A percentile compares a stretch with the other conserved stretches of the same genome.
These are phyloP conservation scores for Pichia deserticola DNA, from an alignment of 805 yeast genomes.

Conservation along the genomic window DNA sequence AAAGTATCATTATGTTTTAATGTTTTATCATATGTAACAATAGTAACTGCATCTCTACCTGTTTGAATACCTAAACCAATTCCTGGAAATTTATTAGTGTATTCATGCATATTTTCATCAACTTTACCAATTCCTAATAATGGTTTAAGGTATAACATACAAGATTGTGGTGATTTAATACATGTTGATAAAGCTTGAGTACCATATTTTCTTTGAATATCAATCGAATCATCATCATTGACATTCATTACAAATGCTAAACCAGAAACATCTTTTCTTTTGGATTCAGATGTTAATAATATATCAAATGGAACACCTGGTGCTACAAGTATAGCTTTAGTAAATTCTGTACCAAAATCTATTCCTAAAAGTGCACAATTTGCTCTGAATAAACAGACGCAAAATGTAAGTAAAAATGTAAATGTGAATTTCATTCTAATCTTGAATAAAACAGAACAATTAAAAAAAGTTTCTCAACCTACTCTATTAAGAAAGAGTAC, in stretches of 20 bases:
- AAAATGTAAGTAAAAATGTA: not conserved
- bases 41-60: constrained; percentile 47
- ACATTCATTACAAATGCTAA: constrained; percentile 39
- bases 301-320: constrained; percentile 87
- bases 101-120: constrained; percentile 40
- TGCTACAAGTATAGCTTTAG: constrained; percentile 83
- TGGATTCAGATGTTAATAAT: constrained; percentile 82
- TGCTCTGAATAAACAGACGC: not conserved
- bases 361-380: constrained; percentile 72
- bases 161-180: constrained; percentile 64
- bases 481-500: too few relatives aligned
- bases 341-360: constrained; percentile 82
- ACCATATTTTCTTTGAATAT: constrained; percentile 70
- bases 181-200: constrained; percentile 63
- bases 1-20: constrained; percentile 25
- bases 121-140: constrained; percentile 58
- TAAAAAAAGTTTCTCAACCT: too few relatives aligned
- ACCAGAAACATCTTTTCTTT: constrained; percentile 83
- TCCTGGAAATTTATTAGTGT: constrained; percentile 53
- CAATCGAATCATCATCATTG: constrained; percentile 27
- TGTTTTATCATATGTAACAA: constrained; percentile 28
- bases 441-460: too few relatives aligned
- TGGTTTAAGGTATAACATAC: constrained; percentile 61
- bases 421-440: constrained; percentile 1
- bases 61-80: constrained; percentile 34